phyloP scores from a whole-genome alignment of 2,329 filamentous ascomycete genomes.

The Aspergillus ustus region DNA sequence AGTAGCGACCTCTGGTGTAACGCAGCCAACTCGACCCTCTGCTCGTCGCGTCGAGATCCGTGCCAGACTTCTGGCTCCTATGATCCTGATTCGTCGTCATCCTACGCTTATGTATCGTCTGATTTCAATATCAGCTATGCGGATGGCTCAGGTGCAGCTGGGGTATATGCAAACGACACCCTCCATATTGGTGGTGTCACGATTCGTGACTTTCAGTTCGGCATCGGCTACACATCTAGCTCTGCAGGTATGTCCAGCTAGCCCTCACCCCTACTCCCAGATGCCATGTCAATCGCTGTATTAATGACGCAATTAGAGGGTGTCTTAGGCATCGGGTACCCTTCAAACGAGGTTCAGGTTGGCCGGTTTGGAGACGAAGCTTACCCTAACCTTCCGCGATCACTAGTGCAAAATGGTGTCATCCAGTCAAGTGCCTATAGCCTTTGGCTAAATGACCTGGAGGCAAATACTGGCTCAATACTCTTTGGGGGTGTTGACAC shows the following conservation, averaged over 20 bases:
- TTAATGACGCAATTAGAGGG: constrained; percentile 57
- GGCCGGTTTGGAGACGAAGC: constrained; percentile 53
- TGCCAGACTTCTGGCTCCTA: constrained; percentile 59
- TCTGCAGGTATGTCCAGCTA: constrained; percentile 45
- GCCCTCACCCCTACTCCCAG: too few relatives aligned
- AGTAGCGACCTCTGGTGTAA: constrained; percentile 68
- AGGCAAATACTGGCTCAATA: constrained; percentile 67
- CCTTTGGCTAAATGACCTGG: constrained; percentile 75
- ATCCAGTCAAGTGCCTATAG: constrained; percentile 73
- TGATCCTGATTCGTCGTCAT: constrained; percentile 66
- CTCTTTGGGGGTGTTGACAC: constrained; percentile 77
- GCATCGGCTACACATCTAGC: constrained; percentile 60
- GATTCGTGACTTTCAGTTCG: constrained; percentile 61
- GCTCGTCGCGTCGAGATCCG: constrained; percentile 42
- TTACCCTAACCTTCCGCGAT: constrained; percentile 72
- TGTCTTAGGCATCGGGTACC: constrained; percentile 85
- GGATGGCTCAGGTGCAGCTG: constrained; percentile 75
- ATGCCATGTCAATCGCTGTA: neutral
- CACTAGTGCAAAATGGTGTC: constrained; percentile 63
- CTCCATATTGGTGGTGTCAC: constrained; percentile 59
- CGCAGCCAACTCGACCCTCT: constrained; percentile 54
- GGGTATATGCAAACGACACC: constrained; percentile 80
- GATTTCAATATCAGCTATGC: constrained; percentile 88
- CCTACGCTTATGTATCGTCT: constrained; percentile 73
- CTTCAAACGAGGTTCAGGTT: constrained; percentile 69